Evolutionary conservation across 805 yeast genomes (phyloP).

Genomic region (Brettanomyces bruxellensis): DNA sequence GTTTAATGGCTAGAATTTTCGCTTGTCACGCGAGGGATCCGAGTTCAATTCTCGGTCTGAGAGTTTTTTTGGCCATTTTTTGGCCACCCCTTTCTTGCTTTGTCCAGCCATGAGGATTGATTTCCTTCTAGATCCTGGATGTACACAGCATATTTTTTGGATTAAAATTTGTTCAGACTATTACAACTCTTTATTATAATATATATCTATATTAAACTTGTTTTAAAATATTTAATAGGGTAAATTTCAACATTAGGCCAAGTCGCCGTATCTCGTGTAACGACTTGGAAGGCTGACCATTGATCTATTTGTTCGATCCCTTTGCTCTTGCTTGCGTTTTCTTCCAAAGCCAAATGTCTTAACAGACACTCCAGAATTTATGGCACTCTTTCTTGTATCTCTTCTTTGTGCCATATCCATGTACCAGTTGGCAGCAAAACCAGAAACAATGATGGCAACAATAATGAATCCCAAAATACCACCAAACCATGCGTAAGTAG

Average conservation of each 20-base stretch:
- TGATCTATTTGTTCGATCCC: conserved; percentile 17
- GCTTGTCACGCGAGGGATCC: conserved; percentile 36
- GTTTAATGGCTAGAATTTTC: conserved; percentile 33
- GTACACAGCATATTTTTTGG: no score
- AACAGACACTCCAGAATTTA: conserved; percentile 15
- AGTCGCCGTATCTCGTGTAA: conserved; percentile 24
- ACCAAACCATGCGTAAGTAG: conserved; percentile 45
- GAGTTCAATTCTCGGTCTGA: conserved; percentile 36
- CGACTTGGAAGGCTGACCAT: conserved; percentile 24
- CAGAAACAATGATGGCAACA: conserved; percentile 15
- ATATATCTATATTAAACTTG: no score
- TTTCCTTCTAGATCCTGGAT: no score
- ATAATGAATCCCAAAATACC: conserved; percentile 25
- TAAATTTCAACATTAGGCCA: conserved; percentile 7
- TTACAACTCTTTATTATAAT: no score
- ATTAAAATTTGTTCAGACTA: no score
- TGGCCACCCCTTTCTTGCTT: no score
- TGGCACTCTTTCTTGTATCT: conserved; percentile 3
- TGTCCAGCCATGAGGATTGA: no score
- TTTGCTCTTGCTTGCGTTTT: conserved; percentile 7
- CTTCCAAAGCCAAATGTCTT: conserved; percentile 23
- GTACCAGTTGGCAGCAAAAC: conserved; percentile 17
- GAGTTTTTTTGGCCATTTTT: conserved; percentile 12
- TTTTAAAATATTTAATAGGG: no score
- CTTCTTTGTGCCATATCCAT: conserved; percentile 14